Conservation (phyloP, 768 basidiomycete genomes). For the Crucibulum laeve region DNA sequence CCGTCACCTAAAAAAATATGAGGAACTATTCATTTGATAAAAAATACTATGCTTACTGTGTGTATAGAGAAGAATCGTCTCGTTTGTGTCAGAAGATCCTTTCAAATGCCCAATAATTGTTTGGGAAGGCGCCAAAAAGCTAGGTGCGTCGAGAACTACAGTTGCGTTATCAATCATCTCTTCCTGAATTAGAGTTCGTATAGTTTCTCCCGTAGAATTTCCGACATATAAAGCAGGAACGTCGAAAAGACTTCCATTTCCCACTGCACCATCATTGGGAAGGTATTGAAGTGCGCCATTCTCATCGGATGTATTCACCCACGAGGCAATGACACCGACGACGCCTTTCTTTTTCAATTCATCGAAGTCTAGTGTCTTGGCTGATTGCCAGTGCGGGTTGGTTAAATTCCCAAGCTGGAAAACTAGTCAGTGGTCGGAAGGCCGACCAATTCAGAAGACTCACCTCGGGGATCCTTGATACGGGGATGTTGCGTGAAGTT, state of each 20-base stretch:
- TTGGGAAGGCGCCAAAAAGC: slow-evolving; percentile 10
- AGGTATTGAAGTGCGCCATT: slow-evolving; percentile 23
- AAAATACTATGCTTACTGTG: slow-evolving; percentile 16
- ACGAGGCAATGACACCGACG: slow-evolving; percentile 18
- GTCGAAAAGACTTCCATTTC: slow-evolving; percentile 18
- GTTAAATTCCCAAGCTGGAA: slow-evolving; percentile 22
- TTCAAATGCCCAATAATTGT: slow-evolving; percentile 20
- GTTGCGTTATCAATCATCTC: slow-evolving; percentile 18
- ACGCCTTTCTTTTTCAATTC: slow-evolving; percentile 15
- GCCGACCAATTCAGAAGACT: neutral
- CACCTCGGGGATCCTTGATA: slow-evolving; percentile 18
- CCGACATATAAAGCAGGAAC: slow-evolving; percentile 24
- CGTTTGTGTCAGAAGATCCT: slow-evolving; percentile 13
- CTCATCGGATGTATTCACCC: slow-evolving; percentile 22
- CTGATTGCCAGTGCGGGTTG: slow-evolving; percentile 25
- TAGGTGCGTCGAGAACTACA: slow-evolving; percentile 24
- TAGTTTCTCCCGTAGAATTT: slow-evolving; percentile 21
- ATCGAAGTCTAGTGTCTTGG: slow-evolving; percentile 21
- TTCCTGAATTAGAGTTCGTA: slow-evolving; percentile 14
- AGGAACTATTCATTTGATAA: neutral
- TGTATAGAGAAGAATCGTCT: slow-evolving; percentile 23
- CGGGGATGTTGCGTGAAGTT: slow-evolving; percentile 16
- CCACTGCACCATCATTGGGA: slow-evolving; percentile 21
- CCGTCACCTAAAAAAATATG: slow-evolving; percentile 17
- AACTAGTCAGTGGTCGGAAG: neutral